A percentile compares a stretch with the other conserved stretches of the same genome.
These are phyloP conservation scores for Lophium mytilinum DNA, from an alignment of 495 filamentous ascomycete species.

Conservation along the genomic window DNA sequence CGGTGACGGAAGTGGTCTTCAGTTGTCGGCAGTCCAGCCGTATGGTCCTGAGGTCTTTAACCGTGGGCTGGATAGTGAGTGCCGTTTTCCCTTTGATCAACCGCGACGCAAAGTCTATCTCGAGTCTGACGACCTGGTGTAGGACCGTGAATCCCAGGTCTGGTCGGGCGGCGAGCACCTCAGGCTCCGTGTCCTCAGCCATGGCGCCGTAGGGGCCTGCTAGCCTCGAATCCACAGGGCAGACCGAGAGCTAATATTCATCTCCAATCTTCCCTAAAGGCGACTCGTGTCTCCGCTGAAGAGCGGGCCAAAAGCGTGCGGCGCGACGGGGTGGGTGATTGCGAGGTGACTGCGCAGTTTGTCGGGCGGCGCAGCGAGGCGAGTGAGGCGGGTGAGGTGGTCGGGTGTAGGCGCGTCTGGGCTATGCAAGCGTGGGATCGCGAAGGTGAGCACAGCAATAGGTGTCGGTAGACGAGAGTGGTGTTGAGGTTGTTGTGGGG, in stretches of 20 bases:
- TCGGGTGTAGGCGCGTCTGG: too few species aligned
- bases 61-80: slow-evolving; percentile 65
- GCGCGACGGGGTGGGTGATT: too few species aligned
- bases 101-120: slow-evolving; percentile 72
- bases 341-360: too few species aligned
- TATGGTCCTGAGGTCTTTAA: slow-evolving; percentile 58
- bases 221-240: not conserved
- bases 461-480: too few species aligned
- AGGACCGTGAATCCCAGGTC: slow-evolving; percentile 46
- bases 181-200: not conserved
- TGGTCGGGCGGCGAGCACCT: not conserved
- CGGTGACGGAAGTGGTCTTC: slow-evolving; percentile 56
- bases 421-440: too few species aligned
- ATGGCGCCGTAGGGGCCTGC: slow-evolving; percentile 2
- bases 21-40: slow-evolving; percentile 81
- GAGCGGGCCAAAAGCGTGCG: too few species aligned
- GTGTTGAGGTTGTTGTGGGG: too few species aligned
- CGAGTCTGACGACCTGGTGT: slow-evolving; percentile 81
- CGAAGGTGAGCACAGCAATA: too few species aligned
- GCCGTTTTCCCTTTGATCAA: slow-evolving; percentile 71
- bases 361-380: too few species aligned
- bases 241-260: not conserved
- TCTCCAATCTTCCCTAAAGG: not conserved
- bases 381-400: too few species aligned
- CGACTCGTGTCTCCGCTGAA: too few species aligned